Percentiles rank a stretch among this genome's conserved stretches.
phyloP scores from a whole-genome alignment of 2,329 filamentous ascomycete genomes.

The Cryphonectria parasitica region DNA sequence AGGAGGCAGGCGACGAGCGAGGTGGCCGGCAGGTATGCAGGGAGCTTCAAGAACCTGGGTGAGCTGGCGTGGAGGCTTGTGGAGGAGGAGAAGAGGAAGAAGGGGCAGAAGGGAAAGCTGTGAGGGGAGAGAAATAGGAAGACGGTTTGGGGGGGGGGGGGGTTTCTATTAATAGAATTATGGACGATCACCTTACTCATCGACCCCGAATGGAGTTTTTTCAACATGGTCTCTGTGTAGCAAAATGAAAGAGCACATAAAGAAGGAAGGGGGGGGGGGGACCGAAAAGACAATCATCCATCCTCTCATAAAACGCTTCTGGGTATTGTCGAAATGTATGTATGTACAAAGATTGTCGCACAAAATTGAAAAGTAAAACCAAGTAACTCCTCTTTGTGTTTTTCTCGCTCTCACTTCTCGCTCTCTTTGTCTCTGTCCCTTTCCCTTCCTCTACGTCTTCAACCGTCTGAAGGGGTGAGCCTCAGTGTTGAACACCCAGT shows the following conservation, averaged over 20 bases:
- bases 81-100: constrained; percentile 43
- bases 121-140: neutral
- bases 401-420: neutral
- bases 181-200: neutral
- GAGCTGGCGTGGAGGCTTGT: constrained; percentile 79
- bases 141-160: too few species aligned
- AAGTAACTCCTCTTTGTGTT: neutral
- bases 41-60: constrained; percentile 71
- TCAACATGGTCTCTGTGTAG: neutral
- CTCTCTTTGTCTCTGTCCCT: neutral
- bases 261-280: neutral
- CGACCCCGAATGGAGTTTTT: neutral
- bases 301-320: neutral
- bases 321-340: constrained; percentile 1
- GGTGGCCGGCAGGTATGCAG: constrained; percentile 73
- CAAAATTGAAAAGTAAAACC: neutral
- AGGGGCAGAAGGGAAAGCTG: constrained; percentile 25
- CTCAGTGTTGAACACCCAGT: constrained; percentile 29
- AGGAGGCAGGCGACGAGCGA: constrained; percentile 86
- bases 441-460: neutral
- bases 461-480: constrained; percentile 27
- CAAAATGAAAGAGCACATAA: neutral
- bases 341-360: neutral
- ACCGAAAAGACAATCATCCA: neutral
- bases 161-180: neutral